Base-by-base conservation (phyloP, 2,329 filamentous ascomycete genomes). In the Purpureocillium lavendulum region DNA sequence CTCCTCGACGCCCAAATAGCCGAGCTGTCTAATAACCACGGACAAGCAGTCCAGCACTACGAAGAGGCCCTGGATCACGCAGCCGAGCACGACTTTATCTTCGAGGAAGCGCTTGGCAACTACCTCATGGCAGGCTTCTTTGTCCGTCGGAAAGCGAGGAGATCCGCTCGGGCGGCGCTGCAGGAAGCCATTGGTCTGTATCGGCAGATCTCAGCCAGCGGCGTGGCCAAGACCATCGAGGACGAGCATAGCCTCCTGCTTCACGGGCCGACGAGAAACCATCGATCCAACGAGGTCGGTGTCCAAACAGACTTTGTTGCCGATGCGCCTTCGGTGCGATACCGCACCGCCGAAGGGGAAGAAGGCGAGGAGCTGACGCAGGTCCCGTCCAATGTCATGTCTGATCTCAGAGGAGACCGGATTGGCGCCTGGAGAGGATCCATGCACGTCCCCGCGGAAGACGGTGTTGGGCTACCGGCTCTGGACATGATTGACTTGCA, bases 401-500 rank as follows among this genome's bases (percentile, higher is more conserved):
- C 62, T 1, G 73, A 77, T 38, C 62, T 67, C 7, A 73, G 69
- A 48, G 75, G 74, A 34, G 75, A 77, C 38, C 68, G 74, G 30
- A 75, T 80, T 54, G 74, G 73, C 32, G 74, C 72, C n/a, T 82
- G 77, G 77, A 69, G 76, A 48, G 75, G 75, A 13, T 72, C 74
- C 10, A 77, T 77, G 62, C 64, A 71, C 37, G 55, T 65, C 35
- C 70, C 73, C 42, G 60, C 71, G 6, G 76, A 78, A 46, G 67
- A 73, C 15, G 75, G 73, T 3, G 75, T 68, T 29, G 80, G 81
- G 10, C 68, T 88, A 43, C 82, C 83, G 31, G 80, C 83, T 21
- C 71, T 90, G 39, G 85, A 90, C 61, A 88, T 90, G 80, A 80
- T 90, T 53, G 85, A 89, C 57, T 60, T 89, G 45, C 81, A 85